These are phyloP conservation scores for Podaxis carcinomalis DNA, from an alignment of 768 basidiomycete species.

Conservation along the genomic window DNA sequence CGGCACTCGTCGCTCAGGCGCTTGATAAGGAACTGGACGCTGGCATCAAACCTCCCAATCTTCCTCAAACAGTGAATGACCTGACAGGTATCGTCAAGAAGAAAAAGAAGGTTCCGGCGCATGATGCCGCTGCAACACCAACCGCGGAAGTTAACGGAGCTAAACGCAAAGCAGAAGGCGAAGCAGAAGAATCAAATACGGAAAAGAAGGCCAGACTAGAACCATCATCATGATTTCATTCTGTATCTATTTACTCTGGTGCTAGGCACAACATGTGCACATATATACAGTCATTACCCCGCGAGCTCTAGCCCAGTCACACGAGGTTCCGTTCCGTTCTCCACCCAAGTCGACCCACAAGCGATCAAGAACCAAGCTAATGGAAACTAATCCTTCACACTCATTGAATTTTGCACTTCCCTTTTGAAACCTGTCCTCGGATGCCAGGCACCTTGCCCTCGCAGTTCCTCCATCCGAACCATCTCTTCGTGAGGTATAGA, in stretches of 20 bases:
- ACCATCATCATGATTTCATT: conserved; percentile 17
- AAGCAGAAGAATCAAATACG: conserved; percentile 37
- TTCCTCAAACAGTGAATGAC: conserved; percentile 62
- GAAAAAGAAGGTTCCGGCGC: conserved; percentile 66
- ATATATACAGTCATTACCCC: not conserved
- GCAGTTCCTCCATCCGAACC: not conserved
- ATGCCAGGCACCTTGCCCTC: too few species aligned
- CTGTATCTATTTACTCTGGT: conserved; percentile 9
- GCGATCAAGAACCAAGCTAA: not conserved
- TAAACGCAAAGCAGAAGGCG: conserved; percentile 74
- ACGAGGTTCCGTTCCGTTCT: not conserved
- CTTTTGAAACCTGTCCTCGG: too few species aligned
- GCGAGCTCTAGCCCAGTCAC: not conserved
- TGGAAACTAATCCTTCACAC: too few species aligned
- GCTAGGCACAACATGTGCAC: conserved; percentile 12
- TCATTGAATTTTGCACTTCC: too few species aligned
- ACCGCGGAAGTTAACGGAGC: conserved; percentile 20
- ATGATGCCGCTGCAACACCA: conserved; percentile 12
- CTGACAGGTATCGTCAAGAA: conserved; percentile 82
- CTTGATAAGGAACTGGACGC: conserved; percentile 69
- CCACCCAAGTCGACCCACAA: not conserved
- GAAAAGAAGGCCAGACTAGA: conserved; percentile 70
- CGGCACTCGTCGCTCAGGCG: conserved; percentile 65
- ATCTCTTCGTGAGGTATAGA: not conserved
- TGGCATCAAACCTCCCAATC: conserved; percentile 25